Conservation (phyloP, 306 rosid genomes). For the Begonia masoniana region DNA sequence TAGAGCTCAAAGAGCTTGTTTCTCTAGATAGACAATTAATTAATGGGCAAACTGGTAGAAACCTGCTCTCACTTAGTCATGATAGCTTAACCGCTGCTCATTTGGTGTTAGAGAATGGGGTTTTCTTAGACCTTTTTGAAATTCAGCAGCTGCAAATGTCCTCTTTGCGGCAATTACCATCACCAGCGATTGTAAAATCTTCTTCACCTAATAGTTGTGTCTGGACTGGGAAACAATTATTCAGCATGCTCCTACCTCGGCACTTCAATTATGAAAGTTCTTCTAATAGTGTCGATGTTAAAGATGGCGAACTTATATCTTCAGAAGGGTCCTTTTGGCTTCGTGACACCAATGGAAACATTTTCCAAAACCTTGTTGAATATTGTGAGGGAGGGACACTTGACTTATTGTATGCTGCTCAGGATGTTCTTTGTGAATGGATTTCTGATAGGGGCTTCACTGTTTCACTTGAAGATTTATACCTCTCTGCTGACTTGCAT, state of each 20-base stretch:
- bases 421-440: conserved; percentile 82
- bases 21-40: conserved; percentile 63
- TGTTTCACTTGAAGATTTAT: conserved; percentile 73
- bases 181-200: conserved; percentile 53
- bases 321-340: conserved; percentile 74
- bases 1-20: conserved; percentile 77
- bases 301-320: conserved; percentile 58
- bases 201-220: conserved; percentile 26
- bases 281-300: conserved; percentile 32
- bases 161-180: conserved; percentile 17
- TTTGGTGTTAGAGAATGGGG: conserved; percentile 53
- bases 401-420: conserved; percentile 51
- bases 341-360: conserved; percentile 45
- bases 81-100: conserved; percentile 87
- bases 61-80: conserved; percentile 73
- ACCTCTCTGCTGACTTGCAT: conserved; percentile 43
- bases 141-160: conserved; percentile 84
- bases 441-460: conserved; percentile 75
- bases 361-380: conserved; percentile 47
- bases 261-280: conserved; percentile 45
- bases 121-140: conserved; percentile 36
- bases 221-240: conserved; percentile 83
- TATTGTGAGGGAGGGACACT: conserved; percentile 33
- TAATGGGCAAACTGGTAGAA: conserved; percentile 83
- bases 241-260: conserved; percentile 68